These are phyloP conservation scores for Ampelocalamus luodianensis DNA, from an alignment of 176 grass and related monocot species.

Conservation along the genomic window DNA sequence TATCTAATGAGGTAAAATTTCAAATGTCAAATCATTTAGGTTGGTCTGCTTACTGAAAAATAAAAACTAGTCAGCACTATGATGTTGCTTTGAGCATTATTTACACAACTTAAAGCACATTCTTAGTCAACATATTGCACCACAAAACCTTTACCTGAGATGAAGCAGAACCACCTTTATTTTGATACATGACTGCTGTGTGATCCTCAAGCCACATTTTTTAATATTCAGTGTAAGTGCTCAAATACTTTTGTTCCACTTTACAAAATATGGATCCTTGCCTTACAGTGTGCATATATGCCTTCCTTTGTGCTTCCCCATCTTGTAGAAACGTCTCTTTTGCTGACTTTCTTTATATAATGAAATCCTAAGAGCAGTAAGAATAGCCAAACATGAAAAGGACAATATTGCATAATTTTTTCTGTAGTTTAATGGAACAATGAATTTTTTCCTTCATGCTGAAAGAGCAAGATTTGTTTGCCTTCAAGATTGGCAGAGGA, in stretches of 20 bases:
- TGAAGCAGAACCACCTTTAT: neutral
- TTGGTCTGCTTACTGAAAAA: constrained; percentile 6
- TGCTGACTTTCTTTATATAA: neutral
- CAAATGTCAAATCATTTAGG: neutral
- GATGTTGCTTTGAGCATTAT: neutral
- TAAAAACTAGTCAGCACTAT: neutral
- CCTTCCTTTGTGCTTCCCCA: neutral
- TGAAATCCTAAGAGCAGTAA: neutral
- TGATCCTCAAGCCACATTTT: neutral
- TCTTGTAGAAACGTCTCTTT: neutral
- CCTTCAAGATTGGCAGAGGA: neutral
- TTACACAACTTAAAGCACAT: constrained; percentile 11
- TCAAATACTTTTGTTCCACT: constrained; percentile 11
- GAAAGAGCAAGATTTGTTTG: neutral
- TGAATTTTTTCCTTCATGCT: neutral
- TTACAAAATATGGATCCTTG: constrained; percentile 19
- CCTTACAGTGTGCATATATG: neutral
- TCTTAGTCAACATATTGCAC: neutral
- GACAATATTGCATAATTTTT: neutral
- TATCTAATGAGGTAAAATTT: constrained; percentile 73
- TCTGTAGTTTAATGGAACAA: constrained; percentile 1
- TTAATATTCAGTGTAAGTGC: neutral
- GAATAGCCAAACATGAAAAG: neutral
- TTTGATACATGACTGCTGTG: neutral
- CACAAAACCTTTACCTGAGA: neutral